Evolutionary conservation across 164 flowering plant species (phyloP), one percentile per base, ranked within the genome.

Genomic region (Magnolia kwangsiensis): DNA sequence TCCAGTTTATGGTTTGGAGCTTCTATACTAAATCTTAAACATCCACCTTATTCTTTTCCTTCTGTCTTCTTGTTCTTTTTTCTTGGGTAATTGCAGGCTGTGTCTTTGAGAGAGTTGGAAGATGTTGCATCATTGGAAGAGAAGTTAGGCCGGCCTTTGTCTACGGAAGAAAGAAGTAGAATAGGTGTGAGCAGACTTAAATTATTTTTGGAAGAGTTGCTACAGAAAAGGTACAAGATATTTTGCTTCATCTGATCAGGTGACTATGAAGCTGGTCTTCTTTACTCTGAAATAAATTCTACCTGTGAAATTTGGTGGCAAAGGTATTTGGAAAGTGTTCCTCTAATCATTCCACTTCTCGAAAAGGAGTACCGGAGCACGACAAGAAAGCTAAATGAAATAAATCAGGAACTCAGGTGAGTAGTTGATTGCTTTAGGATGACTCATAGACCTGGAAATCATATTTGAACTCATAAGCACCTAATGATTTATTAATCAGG

Each of bases 321-420:
- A 69, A 95, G 99, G 90, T 96, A 93, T 77, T 89, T 93, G 96
- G 94, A 96, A 37, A 93, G 82, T 77, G 92, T 93, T 68, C 99
- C 98, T 19, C 61, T 85, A 78, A 90, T 96, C 80, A 88, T 96
- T 84, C 98, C 99, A 61, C 97, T 93, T 80, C 99, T 96, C 78
- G 99, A 92, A 69, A 93, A 91, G 86, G 98, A 96, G 84, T 83
- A 84, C 73, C 85, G 99, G 14, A 82, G 81, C 76, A 81, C 91
- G 69, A 87, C 86, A 45, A 89, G 89, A 84, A 92, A 87, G 88
- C 82, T 96, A 63, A 85, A 83, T 83, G 98, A 91, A 74, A 83
- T 89, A 72, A 90, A 85, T 79, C 87, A 86, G 85, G 97, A 96
- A 78, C 90, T 91, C 82, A 89, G 96, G 99, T 95, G 24, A 78